phyloP scores from a whole-genome alignment of 139 green algal genomes.

The Nannochloris sp. region DNA sequence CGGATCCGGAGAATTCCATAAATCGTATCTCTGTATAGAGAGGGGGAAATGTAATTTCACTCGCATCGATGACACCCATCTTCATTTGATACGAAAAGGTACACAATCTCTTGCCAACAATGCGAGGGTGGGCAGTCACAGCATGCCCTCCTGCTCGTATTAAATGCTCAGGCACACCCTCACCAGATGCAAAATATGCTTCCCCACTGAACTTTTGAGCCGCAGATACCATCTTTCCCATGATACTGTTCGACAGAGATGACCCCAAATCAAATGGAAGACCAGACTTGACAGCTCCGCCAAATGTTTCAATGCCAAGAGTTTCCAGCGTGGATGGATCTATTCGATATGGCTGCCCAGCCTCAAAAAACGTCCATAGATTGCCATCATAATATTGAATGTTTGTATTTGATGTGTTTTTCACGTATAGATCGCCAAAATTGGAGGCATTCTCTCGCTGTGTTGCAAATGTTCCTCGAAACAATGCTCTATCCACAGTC shows the following conservation, averaged over 20 bases:
- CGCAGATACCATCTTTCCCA: slow-evolving; percentile 11
- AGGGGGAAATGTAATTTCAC: neutral
- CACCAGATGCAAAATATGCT: neutral
- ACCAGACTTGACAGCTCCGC: slow-evolving; percentile 17
- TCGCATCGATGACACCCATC: too few relatives aligned
- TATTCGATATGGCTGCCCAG: slow-evolving; percentile 32
- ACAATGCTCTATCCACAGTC: slow-evolving; percentile 21
- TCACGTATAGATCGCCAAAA: slow-evolving; percentile 26
- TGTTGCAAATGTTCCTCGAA: slow-evolving; percentile 42
- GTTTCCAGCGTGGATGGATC: slow-evolving; percentile 35
- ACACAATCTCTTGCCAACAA: too few relatives aligned
- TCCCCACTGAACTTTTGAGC: neutral
- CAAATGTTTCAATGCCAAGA: slow-evolving; percentile 25
- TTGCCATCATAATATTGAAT: slow-evolving; percentile 25
- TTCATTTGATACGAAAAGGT: too few relatives aligned
- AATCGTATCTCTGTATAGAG: slow-evolving; percentile 4
- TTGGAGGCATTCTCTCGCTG: slow-evolving; percentile 21
- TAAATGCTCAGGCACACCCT: too few relatives aligned
- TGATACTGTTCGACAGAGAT: neutral
- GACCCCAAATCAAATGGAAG: slow-evolving; percentile 33
- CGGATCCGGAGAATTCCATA: slow-evolving; percentile 39
- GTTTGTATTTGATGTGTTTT: slow-evolving; percentile 37
- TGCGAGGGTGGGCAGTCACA: too few relatives aligned
- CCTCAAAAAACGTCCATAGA: slow-evolving; percentile 37
- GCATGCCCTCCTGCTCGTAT: too few relatives aligned